A percentile compares a stretch with the other conserved stretches of the same genome.
Evolutionary conservation across 2,329 filamentous ascomycete species (phyloP).

Genomic region (Neofusicoccum laricinum): DNA sequence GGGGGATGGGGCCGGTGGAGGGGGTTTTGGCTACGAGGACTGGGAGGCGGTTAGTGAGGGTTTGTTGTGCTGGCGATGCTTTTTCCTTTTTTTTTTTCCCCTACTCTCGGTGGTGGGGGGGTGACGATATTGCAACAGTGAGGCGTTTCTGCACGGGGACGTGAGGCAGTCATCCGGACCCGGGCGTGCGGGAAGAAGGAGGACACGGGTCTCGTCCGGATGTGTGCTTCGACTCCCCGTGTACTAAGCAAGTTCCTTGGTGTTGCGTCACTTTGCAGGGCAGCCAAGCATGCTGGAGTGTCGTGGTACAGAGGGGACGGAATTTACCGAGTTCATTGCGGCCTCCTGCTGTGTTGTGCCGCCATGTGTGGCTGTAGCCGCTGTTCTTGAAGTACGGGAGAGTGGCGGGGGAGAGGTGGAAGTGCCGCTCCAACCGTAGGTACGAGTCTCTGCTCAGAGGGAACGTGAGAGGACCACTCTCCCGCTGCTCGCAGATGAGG

Average conservation of each 20-base stretch:
- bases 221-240: too few species aligned
- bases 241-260: too few species aligned
- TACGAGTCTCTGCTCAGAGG: conserved; percentile 1
- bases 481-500: conserved; percentile 3
- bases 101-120: too few species aligned
- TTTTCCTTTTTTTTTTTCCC: neutral
- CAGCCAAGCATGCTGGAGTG: too few species aligned
- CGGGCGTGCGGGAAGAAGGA: too few species aligned
- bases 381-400: conserved; percentile 4
- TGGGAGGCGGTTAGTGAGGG: neutral
- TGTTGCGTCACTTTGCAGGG: too few species aligned
- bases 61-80: too few species aligned
- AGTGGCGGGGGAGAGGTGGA: neutral
- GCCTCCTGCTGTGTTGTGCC: neutral
- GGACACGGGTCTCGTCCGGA: too few species aligned
- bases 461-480: neutral
- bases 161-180: too few species aligned
- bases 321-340: conserved; percentile 1
- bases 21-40: neutral
- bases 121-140: too few species aligned
- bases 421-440: neutral
- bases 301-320: neutral
- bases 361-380: neutral
- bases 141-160: too few species aligned
- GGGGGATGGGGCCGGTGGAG: neutral